Evolutionary conservation across 2,329 filamentous ascomycete genomes (phyloP).

Genomic region (Botrytis cinerea): DNA sequence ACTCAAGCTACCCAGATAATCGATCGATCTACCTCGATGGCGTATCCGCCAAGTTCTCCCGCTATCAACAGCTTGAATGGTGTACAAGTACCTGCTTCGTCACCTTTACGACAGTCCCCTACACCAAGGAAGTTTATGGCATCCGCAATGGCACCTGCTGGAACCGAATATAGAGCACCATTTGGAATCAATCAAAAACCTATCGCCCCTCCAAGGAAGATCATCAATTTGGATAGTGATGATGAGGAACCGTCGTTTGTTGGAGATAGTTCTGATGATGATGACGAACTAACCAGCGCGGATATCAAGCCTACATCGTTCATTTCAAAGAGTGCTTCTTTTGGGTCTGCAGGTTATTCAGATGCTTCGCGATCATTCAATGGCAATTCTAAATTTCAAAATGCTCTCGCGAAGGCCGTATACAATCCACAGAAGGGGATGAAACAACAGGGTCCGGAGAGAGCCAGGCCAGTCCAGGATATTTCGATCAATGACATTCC

Average conservation of each 20-base stretch:
- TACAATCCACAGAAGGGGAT: constrained; percentile 29
- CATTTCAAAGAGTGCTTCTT: constrained; percentile 45
- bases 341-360: constrained; percentile 40
- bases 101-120: constrained; percentile 52
- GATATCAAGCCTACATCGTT: constrained; percentile 64
- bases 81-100: constrained; percentile 88
- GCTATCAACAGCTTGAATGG: constrained; percentile 40
- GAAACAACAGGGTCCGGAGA: constrained; percentile 45
- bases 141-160: constrained; percentile 71
- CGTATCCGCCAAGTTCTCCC: constrained; percentile 31
- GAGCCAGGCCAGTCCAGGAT: constrained; percentile 49
- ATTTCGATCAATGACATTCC: constrained; percentile 51
- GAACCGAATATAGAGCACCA: constrained; percentile 67
- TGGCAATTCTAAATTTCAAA: constrained; percentile 46
- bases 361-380: constrained; percentile 42
- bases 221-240: constrained; percentile 55
- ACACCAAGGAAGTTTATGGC: constrained; percentile 46
- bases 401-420: constrained; percentile 31
- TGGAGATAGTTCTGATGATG: constrained; percentile 65
- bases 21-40: constrained; percentile 38
- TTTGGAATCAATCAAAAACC: constrained; percentile 44
- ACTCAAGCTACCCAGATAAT: constrained; percentile 47
- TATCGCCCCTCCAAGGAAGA: constrained; percentile 43
- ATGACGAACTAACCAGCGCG: constrained; percentile 52
- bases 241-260: constrained; percentile 58